These are phyloP conservation scores for Fusarium sp. DNA, from an alignment of 2,329 filamentous ascomycete genomes.

Conservation along the genomic window DNA sequence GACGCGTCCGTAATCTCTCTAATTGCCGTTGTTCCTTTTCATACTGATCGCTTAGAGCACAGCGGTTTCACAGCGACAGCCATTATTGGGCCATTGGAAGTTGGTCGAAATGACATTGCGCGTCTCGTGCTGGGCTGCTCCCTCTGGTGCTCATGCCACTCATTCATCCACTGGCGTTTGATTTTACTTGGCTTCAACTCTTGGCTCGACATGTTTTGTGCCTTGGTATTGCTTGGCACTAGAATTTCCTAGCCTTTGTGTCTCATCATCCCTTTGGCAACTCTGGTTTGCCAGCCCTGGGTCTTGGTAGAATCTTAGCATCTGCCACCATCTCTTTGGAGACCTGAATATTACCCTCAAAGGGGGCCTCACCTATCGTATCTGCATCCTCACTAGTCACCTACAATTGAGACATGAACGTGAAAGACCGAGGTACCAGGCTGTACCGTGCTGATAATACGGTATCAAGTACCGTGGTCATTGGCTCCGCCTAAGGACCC, in stretches of 20 bases:
- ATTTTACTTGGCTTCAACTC: conserved; percentile 29
- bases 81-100: background rate
- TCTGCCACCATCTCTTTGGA: conserved; percentile 10
- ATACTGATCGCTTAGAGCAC: background rate
- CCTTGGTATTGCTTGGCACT: conserved; percentile 34
- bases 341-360: background rate
- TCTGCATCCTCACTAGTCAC: conserved; percentile 6
- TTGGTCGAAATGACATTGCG: background rate
- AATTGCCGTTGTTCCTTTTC: background rate
- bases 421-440: conserved; percentile 7
- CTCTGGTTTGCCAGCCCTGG: conserved; percentile 5
- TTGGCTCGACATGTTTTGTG: conserved; percentile 31
- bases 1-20: background rate
- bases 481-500: conserved; percentile 4
- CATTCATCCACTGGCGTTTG: conserved; percentile 20
- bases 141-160: background rate
- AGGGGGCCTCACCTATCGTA: conserved; percentile 13
- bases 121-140: background rate
- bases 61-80: background rate
- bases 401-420: background rate
- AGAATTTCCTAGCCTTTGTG: conserved; percentile 16
- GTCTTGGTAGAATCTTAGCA: conserved; percentile 25
- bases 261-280: conserved; percentile 26
- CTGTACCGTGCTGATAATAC: conserved; percentile 31
- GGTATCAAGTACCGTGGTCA: conserved; percentile 12